phyloP scores from a whole-genome alignment of 352 stramenopile genomes.

The Globisporangium cederbergense region DNA sequence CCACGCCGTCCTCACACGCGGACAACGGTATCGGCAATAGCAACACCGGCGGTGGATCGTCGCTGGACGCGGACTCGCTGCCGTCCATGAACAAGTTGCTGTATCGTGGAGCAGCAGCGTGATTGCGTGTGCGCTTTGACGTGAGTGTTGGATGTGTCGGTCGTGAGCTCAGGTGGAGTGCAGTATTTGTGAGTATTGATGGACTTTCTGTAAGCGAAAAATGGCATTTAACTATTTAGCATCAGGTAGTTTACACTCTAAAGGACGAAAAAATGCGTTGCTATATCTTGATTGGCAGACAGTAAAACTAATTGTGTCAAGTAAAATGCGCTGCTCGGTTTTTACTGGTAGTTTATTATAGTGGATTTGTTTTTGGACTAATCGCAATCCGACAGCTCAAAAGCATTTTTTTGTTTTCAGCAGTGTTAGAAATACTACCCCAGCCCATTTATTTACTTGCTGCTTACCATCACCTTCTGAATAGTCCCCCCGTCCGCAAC shows the following conservation, averaged over 20 bases:
- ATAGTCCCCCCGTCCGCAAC: not conserved
- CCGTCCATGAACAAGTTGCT: conserved; percentile 65
- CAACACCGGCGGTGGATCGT: not conserved
- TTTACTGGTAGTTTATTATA: too few species aligned
- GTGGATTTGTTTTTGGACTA: too few species aligned
- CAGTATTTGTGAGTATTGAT: not conserved
- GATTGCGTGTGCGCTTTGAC: not conserved
- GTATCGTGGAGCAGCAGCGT: conserved; percentile 23
- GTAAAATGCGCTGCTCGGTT: too few species aligned
- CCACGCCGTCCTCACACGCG: not conserved
- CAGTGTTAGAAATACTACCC: too few species aligned
- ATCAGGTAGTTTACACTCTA: too few species aligned
- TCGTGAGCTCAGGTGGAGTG: not conserved
- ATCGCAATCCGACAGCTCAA: too few species aligned
- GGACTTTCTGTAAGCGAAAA: not conserved
- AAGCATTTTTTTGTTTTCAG: too few species aligned
- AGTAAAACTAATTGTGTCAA: too few species aligned
- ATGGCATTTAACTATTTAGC: not conserved
- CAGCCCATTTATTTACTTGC: too few species aligned
- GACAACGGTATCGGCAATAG: not conserved
- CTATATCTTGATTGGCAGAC: too few species aligned
- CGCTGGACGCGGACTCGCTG: conserved; percentile 38
- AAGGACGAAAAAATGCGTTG: too few species aligned
- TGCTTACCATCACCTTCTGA: not conserved
- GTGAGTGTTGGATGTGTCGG: not conserved